phyloP scores from a whole-genome alignment of 768 basidiomycete species.

The Hypholoma fasciculare region DNA sequence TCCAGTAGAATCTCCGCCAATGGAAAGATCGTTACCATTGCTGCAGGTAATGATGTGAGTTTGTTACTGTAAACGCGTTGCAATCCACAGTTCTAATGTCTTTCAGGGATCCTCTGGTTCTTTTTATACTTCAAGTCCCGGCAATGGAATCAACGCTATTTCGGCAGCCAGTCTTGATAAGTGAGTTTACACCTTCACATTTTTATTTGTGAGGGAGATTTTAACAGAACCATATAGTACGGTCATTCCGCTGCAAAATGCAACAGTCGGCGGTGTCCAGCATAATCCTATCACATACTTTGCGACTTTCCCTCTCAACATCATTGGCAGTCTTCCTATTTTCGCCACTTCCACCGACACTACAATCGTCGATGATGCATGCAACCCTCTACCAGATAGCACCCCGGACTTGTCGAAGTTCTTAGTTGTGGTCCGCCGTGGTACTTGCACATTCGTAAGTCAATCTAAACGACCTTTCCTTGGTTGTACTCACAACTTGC shows the following conservation, averaged over 20 bases:
- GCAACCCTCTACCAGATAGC: slow-evolving; percentile 50
- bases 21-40: slow-evolving; percentile 63
- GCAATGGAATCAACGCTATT: slow-evolving; percentile 54
- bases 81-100: slow-evolving; percentile 12
- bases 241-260: slow-evolving; percentile 56
- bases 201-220: background rate
- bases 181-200: slow-evolving; percentile 31
- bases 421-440: slow-evolving; percentile 58
- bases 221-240: slow-evolving; percentile 34
- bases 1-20: slow-evolving; percentile 55
- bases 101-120: slow-evolving; percentile 48
- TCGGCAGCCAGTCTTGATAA: slow-evolving; percentile 56
- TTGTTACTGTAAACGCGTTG: slow-evolving; percentile 32
- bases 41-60: slow-evolving; percentile 51
- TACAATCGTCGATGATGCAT: slow-evolving; percentile 56
- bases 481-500: background rate
- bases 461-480: background rate
- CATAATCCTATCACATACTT: slow-evolving; percentile 58
- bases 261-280: slow-evolving; percentile 47
- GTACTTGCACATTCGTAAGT: slow-evolving; percentile 56
- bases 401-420: slow-evolving; percentile 55
- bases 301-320: slow-evolving; percentile 44
- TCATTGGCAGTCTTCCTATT: slow-evolving; percentile 47
- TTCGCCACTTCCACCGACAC: slow-evolving; percentile 61
- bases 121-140: slow-evolving; percentile 57